These are phyloP conservation scores for Lachnellula subtilissima DNA, from an alignment of 2,329 filamentous ascomycete genomes.

Conservation along the genomic window DNA sequence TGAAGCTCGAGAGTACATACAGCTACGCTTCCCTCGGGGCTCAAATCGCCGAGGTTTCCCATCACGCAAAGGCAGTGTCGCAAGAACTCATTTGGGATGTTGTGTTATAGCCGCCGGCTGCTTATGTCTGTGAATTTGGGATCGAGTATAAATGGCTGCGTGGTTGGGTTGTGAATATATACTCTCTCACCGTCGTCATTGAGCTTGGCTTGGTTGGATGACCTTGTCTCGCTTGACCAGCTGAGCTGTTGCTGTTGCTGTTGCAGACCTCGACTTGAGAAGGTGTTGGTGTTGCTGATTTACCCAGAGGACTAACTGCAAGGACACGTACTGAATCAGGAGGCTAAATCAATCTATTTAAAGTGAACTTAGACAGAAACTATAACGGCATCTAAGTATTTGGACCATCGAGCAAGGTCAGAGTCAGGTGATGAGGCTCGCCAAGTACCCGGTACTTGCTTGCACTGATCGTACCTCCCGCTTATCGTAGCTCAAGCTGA, in stretches of 20 bases:
- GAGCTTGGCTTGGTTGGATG: neutral
- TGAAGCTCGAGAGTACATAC: slow-evolving; percentile 43
- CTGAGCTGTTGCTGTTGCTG: neutral
- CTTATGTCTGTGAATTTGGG: neutral
- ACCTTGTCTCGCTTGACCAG: neutral
- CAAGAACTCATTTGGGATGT: slow-evolving; percentile 29
- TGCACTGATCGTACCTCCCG: slow-evolving; percentile 10
- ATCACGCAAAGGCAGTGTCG: slow-evolving; percentile 40
- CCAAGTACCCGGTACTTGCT: neutral
- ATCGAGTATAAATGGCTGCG: neutral
- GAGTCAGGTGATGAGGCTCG: slow-evolving; percentile 16
- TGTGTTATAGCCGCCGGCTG: slow-evolving; percentile 7
- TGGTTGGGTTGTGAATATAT: neutral
- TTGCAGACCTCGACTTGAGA: neutral
- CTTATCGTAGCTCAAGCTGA: slow-evolving; percentile 25
- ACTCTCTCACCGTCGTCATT: neutral
- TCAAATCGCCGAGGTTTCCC: slow-evolving; percentile 70
- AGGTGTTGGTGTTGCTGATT: neutral
- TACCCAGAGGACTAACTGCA: neutral
- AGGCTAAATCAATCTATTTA: too few relatives aligned
- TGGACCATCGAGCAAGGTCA: neutral
- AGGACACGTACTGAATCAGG: too few relatives aligned
- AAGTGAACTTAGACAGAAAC: too few relatives aligned
- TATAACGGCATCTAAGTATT: neutral
- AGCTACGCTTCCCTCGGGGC: slow-evolving; percentile 71